These are phyloP conservation scores for Halophytophthora batemanensis DNA, from an alignment of 352 stramenopile species.

Conservation along the genomic window DNA sequence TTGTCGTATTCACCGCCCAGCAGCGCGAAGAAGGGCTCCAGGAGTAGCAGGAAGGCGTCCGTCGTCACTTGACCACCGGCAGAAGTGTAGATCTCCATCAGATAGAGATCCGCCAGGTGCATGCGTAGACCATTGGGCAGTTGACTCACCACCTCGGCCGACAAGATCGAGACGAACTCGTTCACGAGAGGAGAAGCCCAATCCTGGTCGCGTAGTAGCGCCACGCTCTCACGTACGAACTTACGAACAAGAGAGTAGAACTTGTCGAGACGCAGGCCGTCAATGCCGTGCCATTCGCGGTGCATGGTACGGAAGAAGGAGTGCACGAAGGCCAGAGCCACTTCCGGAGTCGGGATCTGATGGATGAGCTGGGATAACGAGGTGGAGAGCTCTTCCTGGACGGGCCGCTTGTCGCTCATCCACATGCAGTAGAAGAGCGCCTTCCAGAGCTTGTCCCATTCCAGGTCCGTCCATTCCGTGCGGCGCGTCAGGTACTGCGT, in stretches of 20 bases:
- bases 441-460: constrained; percentile 89
- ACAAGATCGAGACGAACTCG: constrained; percentile 61
- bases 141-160: constrained; percentile 68
- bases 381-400: constrained; percentile 76
- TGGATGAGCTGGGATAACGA: constrained; percentile 66
- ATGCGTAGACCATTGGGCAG: constrained; percentile 79
- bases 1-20: constrained; percentile 78
- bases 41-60: constrained; percentile 59
- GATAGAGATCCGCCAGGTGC: constrained; percentile 73
- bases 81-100: constrained; percentile 61
- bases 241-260: constrained; percentile 85
- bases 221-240: constrained; percentile 68
- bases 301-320: constrained; percentile 86
- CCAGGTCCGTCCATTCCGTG: constrained; percentile 59
- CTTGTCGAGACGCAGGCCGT: constrained; percentile 82
- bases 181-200: constrained; percentile 48
- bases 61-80: constrained; percentile 50
- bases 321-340: constrained; percentile 69
- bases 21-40: constrained; percentile 83
- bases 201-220: constrained; percentile 52
- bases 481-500: constrained; percentile 70
- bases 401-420: constrained; percentile 85
- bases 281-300: constrained; percentile 82
- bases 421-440: constrained; percentile 90
- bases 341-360: constrained; percentile 36